A percentile compares a stretch with the other conserved stretches of the same genome.
Evolutionary conservation across 2,329 filamentous ascomycete genomes (phyloP).

Genomic region (Fusarium sp.): DNA sequence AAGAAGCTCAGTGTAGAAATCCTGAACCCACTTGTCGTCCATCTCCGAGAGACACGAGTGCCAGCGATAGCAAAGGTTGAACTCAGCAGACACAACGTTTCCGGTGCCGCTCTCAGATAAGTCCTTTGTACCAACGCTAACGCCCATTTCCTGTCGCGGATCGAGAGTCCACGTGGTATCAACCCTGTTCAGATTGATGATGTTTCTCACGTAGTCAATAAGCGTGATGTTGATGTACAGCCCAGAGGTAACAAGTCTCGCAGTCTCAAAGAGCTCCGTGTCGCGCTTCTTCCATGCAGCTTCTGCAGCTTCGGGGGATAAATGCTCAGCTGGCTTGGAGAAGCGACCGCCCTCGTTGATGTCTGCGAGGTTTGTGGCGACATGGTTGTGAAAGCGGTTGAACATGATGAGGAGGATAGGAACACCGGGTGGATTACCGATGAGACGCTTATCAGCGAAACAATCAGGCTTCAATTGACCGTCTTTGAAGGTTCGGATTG

Average conservation of each 20-base stretch:
- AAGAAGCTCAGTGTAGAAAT: slow-evolving; percentile 70
- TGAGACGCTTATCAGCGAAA: slow-evolving; percentile 74
- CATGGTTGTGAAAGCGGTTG: slow-evolving; percentile 86
- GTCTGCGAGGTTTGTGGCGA: slow-evolving; percentile 78
- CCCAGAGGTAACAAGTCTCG: slow-evolving; percentile 75
- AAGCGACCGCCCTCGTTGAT: slow-evolving; percentile 89
- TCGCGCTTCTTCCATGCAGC: slow-evolving; percentile 73
- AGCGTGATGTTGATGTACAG: slow-evolving; percentile 82
- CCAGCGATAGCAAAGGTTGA: slow-evolving; percentile 89
- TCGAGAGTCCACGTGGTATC: slow-evolving; percentile 85
- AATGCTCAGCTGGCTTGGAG: slow-evolving; percentile 63
- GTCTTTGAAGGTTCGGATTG: slow-evolving; percentile 73
- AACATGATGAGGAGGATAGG: slow-evolving; percentile 79
- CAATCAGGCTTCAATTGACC: slow-evolving; percentile 77
- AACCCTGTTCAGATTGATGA: slow-evolving; percentile 64
- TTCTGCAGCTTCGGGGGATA: slow-evolving; percentile 58
- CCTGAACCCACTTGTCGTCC: slow-evolving; percentile 83
- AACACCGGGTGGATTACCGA: slow-evolving; percentile 76
- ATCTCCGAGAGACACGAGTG: slow-evolving; percentile 78
- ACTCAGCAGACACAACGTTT: slow-evolving; percentile 86
- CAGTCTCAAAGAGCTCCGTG: slow-evolving; percentile 81
- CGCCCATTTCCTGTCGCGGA: slow-evolving; percentile 73
- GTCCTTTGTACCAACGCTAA: slow-evolving; percentile 59
- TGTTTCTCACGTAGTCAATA: slow-evolving; percentile 80
- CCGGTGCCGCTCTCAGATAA: slow-evolving; percentile 76